A percentile compares a stretch with the other conserved stretches of the same genome.
phyloP scores from a whole-genome alignment of 305 asterid genomes.

The Caryopteris hybrid region DNA sequence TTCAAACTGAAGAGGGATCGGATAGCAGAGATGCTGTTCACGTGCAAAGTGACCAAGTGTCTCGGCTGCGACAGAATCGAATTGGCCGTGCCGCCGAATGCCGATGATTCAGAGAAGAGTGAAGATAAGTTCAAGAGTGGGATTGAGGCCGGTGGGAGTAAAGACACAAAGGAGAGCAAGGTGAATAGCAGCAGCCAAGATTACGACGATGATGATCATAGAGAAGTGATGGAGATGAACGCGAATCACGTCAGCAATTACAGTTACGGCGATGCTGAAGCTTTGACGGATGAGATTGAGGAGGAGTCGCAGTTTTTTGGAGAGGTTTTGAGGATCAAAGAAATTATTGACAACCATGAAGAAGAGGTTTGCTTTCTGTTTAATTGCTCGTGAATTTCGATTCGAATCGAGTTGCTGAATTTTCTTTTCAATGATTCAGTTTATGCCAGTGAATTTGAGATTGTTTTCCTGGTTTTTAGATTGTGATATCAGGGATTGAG shows the following conservation, averaged over 20 bases:
- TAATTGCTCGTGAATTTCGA: not conserved
- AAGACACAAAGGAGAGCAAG: slow-evolving; percentile 66
- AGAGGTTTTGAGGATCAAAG: slow-evolving; percentile 83
- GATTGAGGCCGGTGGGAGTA: slow-evolving; percentile 51
- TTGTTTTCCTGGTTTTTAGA: not conserved
- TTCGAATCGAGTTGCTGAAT: not conserved
- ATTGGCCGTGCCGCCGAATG: slow-evolving; percentile 59
- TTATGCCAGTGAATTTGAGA: not conserved
- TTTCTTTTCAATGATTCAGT: too few species aligned
- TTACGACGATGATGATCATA: slow-evolving; percentile 29
- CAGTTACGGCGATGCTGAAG: slow-evolving; percentile 80
- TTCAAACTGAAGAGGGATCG: slow-evolving; percentile 77
- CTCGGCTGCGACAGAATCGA: slow-evolving; percentile 70
- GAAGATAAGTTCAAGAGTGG: slow-evolving; percentile 43
- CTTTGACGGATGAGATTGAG: slow-evolving; percentile 84
- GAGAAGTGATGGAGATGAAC: slow-evolving; percentile 36
- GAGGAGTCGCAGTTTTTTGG: slow-evolving; percentile 52
- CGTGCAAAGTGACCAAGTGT: slow-evolving; percentile 67
- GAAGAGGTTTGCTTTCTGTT: slow-evolving; percentile 53
- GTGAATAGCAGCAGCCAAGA: slow-evolving; percentile 37
- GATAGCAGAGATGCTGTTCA: slow-evolving; percentile 78
- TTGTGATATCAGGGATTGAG: not conserved
- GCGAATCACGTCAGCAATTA: slow-evolving; percentile 39
- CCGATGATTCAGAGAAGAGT: slow-evolving; percentile 27
- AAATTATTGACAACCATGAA: slow-evolving; percentile 49